Base-by-base conservation (phyloP, 331 rosid genomes). In the Erythrophleum ivorense region DNA sequence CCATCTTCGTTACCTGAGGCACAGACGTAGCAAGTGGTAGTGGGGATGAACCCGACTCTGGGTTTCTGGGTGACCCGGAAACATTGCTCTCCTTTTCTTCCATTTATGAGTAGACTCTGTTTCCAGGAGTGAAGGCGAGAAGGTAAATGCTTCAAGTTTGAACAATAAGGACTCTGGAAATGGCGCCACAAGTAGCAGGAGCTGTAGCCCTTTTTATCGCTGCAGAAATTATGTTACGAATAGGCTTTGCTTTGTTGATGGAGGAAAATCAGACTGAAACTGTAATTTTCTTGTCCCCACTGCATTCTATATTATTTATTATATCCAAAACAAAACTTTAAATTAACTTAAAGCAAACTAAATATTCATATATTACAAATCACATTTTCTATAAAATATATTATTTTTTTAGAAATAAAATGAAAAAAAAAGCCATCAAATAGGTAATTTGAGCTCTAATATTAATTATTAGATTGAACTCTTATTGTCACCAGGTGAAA, bases 141-240 rank as follows among this genome's bases (percentile, higher is more conserved):
- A 69, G 58, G 9, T 40, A 40, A 15, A 55, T 40, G 49, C 63
- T 43, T 38, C 10, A 66, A 78, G 75, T 89, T 91, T 89, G 89
- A 87, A 91, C 68, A 34, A 65, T 55, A 71, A 46, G 46, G 63
- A 4, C 64, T 31, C 82, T 81, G 85, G 64, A 87, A 89, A 91
- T 85, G 91, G 95, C 95, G 91, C 91, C 90, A 91, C 85, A 81
- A 88, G 65, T 36, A 36, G 81, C 13, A 71, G 70, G 29, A 13
- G 38, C 57, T 19, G 72, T 78, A 54, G 41, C 54, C 72, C 57
- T 79, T 66, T 73, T 46, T 59, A 59, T 24, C 16, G 15, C 36
- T 10, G 15, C 40, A 29, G 40, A 60, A 60, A 24, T 60, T 9
- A 65, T 58, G 29, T 75, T 70, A 21, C 10, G 38, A 9, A 53